phyloP scores from a whole-genome alignment of 805 yeast genomes.

The Hanseniaspora osmophila region DNA sequence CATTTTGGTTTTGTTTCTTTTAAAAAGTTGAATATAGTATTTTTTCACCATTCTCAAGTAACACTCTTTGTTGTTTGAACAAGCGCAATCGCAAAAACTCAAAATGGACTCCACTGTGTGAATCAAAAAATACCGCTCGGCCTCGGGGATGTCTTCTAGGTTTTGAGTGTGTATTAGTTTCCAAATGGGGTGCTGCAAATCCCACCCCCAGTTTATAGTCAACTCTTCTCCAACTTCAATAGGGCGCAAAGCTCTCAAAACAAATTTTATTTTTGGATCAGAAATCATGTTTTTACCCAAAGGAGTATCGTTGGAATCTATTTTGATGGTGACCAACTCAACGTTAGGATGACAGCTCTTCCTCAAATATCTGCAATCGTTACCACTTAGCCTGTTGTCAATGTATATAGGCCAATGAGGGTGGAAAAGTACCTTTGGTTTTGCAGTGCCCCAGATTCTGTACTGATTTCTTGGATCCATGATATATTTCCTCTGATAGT shows the following conservation, averaged over 20 bases:
- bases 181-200: constrained; percentile 56
- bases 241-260: constrained; percentile 40
- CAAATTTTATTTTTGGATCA: constrained; percentile 32
- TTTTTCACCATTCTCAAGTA: constrained; percentile 45
- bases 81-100: constrained; percentile 51
- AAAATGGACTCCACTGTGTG: constrained; percentile 49
- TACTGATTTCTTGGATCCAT: constrained; percentile 64
- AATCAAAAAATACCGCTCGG: constrained; percentile 40
- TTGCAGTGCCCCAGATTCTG: constrained; percentile 53
- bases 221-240: constrained; percentile 58
- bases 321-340: constrained; percentile 35
- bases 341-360: constrained; percentile 70
- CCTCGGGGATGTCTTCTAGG: constrained; percentile 26
- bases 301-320: constrained; percentile 8
- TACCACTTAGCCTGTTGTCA: constrained; percentile 73
- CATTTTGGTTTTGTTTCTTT: constrained; percentile 36
- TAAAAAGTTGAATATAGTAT: constrained; percentile 41
- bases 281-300: constrained; percentile 1
- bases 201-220: constrained; percentile 84
- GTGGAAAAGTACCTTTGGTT: constrained; percentile 43
- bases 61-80: constrained; percentile 38
- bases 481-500: constrained; percentile 48
- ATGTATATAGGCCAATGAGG: constrained; percentile 49
- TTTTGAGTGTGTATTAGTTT: constrained; percentile 31
- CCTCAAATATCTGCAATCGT: constrained; percentile 58